Base-by-base conservation (phyloP, 176 grass and related monocot genomes). In the Guadua angustifolia region DNA sequence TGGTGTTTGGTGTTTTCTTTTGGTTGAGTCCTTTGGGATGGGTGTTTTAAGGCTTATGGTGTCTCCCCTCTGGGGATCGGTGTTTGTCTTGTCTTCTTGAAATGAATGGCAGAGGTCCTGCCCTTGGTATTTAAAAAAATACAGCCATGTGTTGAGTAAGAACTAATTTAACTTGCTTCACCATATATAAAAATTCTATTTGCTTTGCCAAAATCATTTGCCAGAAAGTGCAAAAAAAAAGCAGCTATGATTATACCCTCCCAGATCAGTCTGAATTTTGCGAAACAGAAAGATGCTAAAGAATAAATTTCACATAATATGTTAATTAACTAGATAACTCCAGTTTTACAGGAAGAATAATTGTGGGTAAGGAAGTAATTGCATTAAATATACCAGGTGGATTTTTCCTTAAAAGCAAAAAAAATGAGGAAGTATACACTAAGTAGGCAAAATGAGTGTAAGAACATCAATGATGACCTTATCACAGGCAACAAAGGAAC, bases 401-500 rank as follows among this genome's bases (percentile, higher is more conserved):
- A 55, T 61, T 63, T 71, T 32, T 42, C 3, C 3, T 60, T 38
- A 50, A 38, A 80, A 67, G 45, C 22, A 79, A 16, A 61, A 70
- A 57, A 70, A 50, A 38, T n/a, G 26, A 5, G 4, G 52, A 69
- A 12, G 10, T 69, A 70, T 32, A 70, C 43, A 66, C 67, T 67
- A 24, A 70, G 18, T 26, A 77, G 50, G 13, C 8, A 45, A 36
- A 72, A 45, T 13, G 15, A 63, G 42, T 84, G 29, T 33, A 84
- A 80, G 26, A 83, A 80, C 12, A 79, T 66, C 62, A 44, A 85
- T 73, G 83, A 69, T 89, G 78, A 90, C 92, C 94, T 97, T 97
- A 62, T 94, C 92, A 81, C 94, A 97, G 59, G 94, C 92, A 85
- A 91, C 86, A 60, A 92, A 97, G 49, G 90, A 97, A 85, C 88